phyloP scores from a whole-genome alignment of 257 asterid genomes.

The Penstemon davidsonii region DNA sequence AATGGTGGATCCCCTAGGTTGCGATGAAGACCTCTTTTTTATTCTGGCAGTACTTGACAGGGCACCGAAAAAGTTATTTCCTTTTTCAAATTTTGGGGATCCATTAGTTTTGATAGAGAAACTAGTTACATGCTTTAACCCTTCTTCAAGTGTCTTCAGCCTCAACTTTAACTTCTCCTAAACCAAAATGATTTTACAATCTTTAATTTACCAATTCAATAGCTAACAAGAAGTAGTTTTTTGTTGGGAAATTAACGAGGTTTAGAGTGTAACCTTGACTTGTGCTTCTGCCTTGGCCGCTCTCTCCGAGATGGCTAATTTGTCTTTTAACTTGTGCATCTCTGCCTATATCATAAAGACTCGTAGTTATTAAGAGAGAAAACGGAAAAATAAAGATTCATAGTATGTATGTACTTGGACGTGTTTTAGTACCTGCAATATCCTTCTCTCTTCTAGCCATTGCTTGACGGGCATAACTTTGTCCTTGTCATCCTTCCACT shows the following conservation, averaged over 20 bases:
- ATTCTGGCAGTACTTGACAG: conserved; percentile 58
- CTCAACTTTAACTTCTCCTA: conserved; percentile 88
- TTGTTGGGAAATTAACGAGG: neutral
- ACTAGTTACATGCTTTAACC: conserved; percentile 47
- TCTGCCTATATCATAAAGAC: conserved; percentile 54
- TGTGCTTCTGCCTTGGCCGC: conserved; percentile 83
- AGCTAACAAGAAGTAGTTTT: neutral
- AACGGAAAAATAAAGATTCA: neutral
- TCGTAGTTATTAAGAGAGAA: conserved; percentile 8
- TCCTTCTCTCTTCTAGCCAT: conserved; percentile 91
- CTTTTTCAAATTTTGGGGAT: conserved; percentile 49
- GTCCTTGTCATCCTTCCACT: conserved; percentile 92
- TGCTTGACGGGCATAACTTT: conserved; percentile 93
- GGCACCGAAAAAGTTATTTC: conserved; percentile 52
- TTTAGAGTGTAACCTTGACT: conserved; percentile 56
- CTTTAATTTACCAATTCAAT: conserved; percentile 19
- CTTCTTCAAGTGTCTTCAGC: conserved; percentile 83
- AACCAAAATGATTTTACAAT: conserved; percentile 22
- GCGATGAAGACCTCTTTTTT: conserved; percentile 62
- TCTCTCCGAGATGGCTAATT: conserved; percentile 68
- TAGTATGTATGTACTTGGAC: too few relatives aligned
- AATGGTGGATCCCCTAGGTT: conserved; percentile 57
- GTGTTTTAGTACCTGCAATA: conserved; percentile 52
- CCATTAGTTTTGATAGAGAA: conserved; percentile 36
- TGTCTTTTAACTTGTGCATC: conserved; percentile 73